These are phyloP conservation scores for Rusavskia elegans DNA, from an alignment of 495 filamentous ascomycete species.

Conservation along the genomic window DNA sequence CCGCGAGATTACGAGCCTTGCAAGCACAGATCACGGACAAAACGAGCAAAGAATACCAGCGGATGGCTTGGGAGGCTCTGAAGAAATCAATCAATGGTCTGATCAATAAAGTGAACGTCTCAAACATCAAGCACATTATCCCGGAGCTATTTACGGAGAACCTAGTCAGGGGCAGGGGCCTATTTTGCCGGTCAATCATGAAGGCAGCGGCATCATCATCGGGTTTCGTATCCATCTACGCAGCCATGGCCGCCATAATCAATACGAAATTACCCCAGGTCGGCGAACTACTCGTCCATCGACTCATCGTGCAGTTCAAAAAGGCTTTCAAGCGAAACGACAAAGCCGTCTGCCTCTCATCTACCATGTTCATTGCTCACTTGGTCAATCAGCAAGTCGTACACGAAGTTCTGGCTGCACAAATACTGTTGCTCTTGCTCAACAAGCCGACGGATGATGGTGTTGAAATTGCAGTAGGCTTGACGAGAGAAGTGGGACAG, in stretches of 20 bases:
- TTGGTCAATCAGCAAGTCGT: conserved; percentile 88
- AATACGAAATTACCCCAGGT: conserved; percentile 95
- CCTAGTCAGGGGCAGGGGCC: conserved; percentile 70
- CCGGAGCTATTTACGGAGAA: conserved; percentile 93
- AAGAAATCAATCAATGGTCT: conserved; percentile 98
- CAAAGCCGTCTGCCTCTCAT: conserved; percentile 82
- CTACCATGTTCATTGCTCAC: conserved; percentile 88
- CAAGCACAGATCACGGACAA: conserved; percentile 97
- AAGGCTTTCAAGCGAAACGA: conserved; percentile 95
- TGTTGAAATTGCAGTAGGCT: conserved; percentile 89
- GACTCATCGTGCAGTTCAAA: conserved; percentile 80
- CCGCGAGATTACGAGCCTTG: conserved; percentile 74
- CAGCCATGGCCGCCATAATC: conserved; percentile 86
- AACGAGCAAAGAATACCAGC: conserved; percentile 89
- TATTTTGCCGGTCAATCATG: conserved; percentile 93
- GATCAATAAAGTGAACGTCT: conserved; percentile 95
- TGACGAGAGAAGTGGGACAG: conserved; percentile 81
- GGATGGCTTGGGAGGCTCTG: conserved; percentile 96
- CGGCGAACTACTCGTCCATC: conserved; percentile 74
- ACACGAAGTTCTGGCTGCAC: conserved; percentile 81
- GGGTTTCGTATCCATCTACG: conserved; percentile 90
- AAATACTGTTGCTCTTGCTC: conserved; percentile 77
- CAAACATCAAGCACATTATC: conserved; percentile 94
- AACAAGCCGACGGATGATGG: conserved; percentile 94
- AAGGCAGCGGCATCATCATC: conserved; percentile 94